Conservation (phyloP, 2,329 filamentous ascomycete genomes). For the Phoma sp. region DNA sequence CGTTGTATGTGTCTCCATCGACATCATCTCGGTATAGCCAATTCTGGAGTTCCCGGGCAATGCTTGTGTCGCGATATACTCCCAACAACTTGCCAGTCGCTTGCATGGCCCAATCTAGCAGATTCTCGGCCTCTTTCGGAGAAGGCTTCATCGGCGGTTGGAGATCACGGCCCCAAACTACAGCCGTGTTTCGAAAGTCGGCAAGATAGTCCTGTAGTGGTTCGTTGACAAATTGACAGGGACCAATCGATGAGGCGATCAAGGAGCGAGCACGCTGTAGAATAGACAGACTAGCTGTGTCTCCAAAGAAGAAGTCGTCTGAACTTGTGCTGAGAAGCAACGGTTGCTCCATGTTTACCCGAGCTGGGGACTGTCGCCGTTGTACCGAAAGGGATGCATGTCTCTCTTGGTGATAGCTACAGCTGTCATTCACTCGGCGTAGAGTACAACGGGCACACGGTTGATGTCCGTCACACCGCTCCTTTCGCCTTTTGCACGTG, state of each 20-base stretch:
- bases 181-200: background rate
- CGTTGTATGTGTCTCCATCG: too few species aligned
- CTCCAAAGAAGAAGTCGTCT: background rate
- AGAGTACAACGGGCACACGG: too few species aligned
- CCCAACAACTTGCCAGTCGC: too few species aligned
- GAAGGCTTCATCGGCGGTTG: too few species aligned
- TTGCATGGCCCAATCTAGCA: too few species aligned
- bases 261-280: background rate
- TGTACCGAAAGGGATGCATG: background rate
- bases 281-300: background rate
- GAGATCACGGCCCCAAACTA: too few species aligned
- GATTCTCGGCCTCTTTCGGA: too few species aligned
- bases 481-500: background rate
- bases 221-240: background rate
- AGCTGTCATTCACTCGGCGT: background rate
- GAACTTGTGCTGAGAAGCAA: background rate
- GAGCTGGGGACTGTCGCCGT: background rate
- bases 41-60: too few species aligned
- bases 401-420: background rate
- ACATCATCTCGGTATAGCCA: too few species aligned
- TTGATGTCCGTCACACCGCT: background rate
- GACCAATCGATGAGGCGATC: background rate
- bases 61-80: too few species aligned
- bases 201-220: background rate
- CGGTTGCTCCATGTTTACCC: background rate